Conservation (phyloP, 1,284 basidiomycete genomes). For the Laetiporus sulphureus region DNA sequence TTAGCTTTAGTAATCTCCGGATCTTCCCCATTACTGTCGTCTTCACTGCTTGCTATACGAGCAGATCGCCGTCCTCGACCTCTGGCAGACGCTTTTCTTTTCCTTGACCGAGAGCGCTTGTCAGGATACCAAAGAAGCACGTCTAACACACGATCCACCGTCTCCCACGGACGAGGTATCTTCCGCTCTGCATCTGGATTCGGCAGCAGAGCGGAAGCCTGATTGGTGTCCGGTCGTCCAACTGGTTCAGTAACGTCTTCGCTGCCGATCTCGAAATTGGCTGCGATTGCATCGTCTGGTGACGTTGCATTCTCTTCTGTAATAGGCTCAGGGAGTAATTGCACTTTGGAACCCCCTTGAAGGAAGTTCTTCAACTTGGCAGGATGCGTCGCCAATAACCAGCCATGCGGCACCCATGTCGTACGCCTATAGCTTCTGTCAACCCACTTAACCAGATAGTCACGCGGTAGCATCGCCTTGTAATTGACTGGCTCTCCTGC, state of each 20-base stretch:
- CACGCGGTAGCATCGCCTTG: slow-evolving; percentile 64
- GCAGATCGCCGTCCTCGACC: slow-evolving; percentile 23
- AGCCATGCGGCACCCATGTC: slow-evolving; percentile 88
- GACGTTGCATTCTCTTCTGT: slow-evolving; percentile 26
- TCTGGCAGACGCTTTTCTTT: slow-evolving; percentile 23
- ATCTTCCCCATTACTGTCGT: slow-evolving; percentile 25
- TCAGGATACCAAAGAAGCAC: slow-evolving; percentile 52
- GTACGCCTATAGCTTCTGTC: slow-evolving; percentile 70
- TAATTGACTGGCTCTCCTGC: slow-evolving; percentile 41
- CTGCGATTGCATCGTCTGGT: slow-evolving; percentile 16
- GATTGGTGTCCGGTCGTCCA: slow-evolving; percentile 26
- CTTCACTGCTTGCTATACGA: slow-evolving; percentile 21
- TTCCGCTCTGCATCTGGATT: slow-evolving; percentile 53
- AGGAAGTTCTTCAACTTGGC: slow-evolving; percentile 76
- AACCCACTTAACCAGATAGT: slow-evolving; percentile 88
- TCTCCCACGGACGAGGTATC: slow-evolving; percentile 73
- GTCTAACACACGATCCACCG: slow-evolving; percentile 77
- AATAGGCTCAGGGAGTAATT: slow-evolving; percentile 46
- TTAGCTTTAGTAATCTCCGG: slow-evolving; percentile 25
- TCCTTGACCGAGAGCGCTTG: slow-evolving; percentile 8
- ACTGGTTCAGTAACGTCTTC: slow-evolving; percentile 29
- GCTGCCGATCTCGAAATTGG: slow-evolving; percentile 17
- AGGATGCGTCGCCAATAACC: slow-evolving; percentile 62
- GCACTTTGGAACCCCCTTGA: slow-evolving; percentile 58
- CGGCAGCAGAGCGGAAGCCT: slow-evolving; percentile 29